A percentile compares a stretch with the other conserved stretches of the same genome.
phyloP scores from a whole-genome alignment of 768 basidiomycete genomes.

The Calocybe gangraenosa region DNA sequence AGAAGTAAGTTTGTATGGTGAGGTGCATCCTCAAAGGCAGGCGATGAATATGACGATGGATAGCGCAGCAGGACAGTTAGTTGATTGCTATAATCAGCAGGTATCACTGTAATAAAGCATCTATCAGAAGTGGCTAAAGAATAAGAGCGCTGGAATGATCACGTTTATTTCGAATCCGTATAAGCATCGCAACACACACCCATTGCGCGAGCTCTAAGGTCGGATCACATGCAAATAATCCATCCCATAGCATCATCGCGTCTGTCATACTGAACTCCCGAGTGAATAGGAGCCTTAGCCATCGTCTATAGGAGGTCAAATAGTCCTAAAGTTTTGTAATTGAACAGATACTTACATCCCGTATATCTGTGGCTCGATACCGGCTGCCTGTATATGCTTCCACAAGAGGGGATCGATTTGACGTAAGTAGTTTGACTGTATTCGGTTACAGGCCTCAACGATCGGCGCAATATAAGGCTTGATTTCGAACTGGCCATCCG shows the following conservation, averaged over 20 bases:
- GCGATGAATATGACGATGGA: slow-evolving; percentile 47
- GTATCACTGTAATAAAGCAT: slow-evolving; percentile 56
- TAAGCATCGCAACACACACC: slow-evolving; percentile 92
- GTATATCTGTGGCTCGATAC: slow-evolving; percentile 95
- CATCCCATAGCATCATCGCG: slow-evolving; percentile 93
- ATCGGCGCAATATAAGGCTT: slow-evolving; percentile 80
- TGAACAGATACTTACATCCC: slow-evolving; percentile 65
- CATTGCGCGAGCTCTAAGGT: slow-evolving; percentile 75
- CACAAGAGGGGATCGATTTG: slow-evolving; percentile 78
- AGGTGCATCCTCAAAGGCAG: slow-evolving; percentile 31
- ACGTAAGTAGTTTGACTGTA: slow-evolving; percentile 73
- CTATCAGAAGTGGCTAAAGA: slow-evolving; percentile 12
- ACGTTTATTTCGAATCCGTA: slow-evolving; percentile 89
- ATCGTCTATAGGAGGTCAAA: slow-evolving; percentile 54
- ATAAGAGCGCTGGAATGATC: slow-evolving; percentile 10
- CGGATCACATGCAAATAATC: slow-evolving; percentile 84
- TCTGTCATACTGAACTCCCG: slow-evolving; percentile 82
- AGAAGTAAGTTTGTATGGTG: slow-evolving; percentile 70
- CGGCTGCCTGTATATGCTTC: slow-evolving; percentile 68
- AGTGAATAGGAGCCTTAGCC: slow-evolving; percentile 91
- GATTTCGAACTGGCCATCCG: slow-evolving; percentile 43
- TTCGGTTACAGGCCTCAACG: slow-evolving; percentile 72
- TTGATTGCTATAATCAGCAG: slow-evolving; percentile 82
- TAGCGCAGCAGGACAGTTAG: slow-evolving; percentile 85
- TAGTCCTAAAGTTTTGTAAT: neutral